These are phyloP conservation scores for Aspergillus cejpii DNA, from an alignment of 2,329 filamentous ascomycete genomes.

Conservation along the genomic window DNA sequence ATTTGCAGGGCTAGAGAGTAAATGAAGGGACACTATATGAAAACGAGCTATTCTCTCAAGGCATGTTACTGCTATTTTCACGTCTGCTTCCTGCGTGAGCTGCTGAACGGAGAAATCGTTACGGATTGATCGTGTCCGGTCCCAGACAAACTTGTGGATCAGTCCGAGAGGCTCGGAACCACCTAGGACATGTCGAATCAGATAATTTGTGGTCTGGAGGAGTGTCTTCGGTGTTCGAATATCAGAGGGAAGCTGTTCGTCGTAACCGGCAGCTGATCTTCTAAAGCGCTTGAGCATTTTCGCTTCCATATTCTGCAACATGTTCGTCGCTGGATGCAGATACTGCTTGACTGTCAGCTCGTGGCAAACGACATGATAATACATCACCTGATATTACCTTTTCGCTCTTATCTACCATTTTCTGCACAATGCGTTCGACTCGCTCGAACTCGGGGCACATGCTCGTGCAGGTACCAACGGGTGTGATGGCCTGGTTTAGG, in stretches of 20 bases:
- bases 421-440: slow-evolving; percentile 55
- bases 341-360: slow-evolving; percentile 19
- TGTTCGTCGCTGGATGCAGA: slow-evolving; percentile 31
- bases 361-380: neutral
- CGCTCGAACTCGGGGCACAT: slow-evolving; percentile 61
- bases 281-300: slow-evolving; percentile 60
- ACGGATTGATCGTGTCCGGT: slow-evolving; percentile 57
- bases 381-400: slow-evolving; percentile 39
- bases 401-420: slow-evolving; percentile 56
- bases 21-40: slow-evolving; percentile 56
- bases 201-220: slow-evolving; percentile 44
- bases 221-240: slow-evolving; percentile 52
- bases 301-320: slow-evolving; percentile 30
- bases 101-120: slow-evolving; percentile 61
- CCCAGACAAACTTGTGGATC: slow-evolving; percentile 61
- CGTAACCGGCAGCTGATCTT: slow-evolving; percentile 56
- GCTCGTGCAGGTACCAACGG: slow-evolving; percentile 54
- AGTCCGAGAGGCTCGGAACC: slow-evolving; percentile 45
- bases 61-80: slow-evolving; percentile 53
- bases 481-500: slow-evolving; percentile 55
- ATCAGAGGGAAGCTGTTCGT: slow-evolving; percentile 58
- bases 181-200: slow-evolving; percentile 46
- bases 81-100: slow-evolving; percentile 50
- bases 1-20: slow-evolving; percentile 48
- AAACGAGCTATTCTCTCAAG: slow-evolving; percentile 59